Conservation (phyloP, 345 rosid species). For the Eutrema heterophyllum region DNA sequence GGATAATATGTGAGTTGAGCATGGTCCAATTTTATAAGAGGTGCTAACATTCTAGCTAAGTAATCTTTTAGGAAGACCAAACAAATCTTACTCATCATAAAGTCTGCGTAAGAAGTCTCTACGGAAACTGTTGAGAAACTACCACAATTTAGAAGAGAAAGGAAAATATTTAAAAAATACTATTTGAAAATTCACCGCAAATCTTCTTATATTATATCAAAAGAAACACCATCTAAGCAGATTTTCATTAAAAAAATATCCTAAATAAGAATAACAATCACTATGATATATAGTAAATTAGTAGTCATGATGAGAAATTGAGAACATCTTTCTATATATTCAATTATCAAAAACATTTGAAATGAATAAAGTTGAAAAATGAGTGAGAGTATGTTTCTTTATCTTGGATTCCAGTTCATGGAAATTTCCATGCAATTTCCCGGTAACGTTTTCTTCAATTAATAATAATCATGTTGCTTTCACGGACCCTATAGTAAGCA, state of each 20-base stretch:
- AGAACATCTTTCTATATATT: too few relatives aligned
- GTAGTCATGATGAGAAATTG: too few relatives aligned
- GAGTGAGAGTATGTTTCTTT: conserved; percentile 5
- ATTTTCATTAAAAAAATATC: background rate
- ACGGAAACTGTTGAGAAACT: conserved; percentile 29
- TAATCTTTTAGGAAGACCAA: conserved; percentile 14
- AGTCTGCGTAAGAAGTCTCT: conserved; percentile 17
- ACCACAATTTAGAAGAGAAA: conserved; percentile 4
- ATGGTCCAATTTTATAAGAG: conserved; percentile 16
- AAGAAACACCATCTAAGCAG: background rate
- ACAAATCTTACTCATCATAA: conserved; percentile 5
- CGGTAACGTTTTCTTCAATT: background rate
- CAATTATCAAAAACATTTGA: background rate
- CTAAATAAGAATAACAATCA: background rate
- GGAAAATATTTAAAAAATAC: background rate
- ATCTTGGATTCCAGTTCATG: conserved; percentile 22
- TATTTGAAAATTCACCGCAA: conserved; percentile 5
- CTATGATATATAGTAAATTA: background rate
- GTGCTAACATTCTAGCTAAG: background rate
- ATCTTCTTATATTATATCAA: background rate
- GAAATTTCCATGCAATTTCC: conserved; percentile 30
- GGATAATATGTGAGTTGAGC: conserved; percentile 4
- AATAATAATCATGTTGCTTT: conserved; percentile 1
- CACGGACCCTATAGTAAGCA: conserved; percentile 5
- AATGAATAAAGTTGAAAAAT: background rate